These are phyloP conservation scores for Colletotrichum sp. DNA, from an alignment of 2,329 filamentous ascomycete species.

Conservation along the genomic window DNA sequence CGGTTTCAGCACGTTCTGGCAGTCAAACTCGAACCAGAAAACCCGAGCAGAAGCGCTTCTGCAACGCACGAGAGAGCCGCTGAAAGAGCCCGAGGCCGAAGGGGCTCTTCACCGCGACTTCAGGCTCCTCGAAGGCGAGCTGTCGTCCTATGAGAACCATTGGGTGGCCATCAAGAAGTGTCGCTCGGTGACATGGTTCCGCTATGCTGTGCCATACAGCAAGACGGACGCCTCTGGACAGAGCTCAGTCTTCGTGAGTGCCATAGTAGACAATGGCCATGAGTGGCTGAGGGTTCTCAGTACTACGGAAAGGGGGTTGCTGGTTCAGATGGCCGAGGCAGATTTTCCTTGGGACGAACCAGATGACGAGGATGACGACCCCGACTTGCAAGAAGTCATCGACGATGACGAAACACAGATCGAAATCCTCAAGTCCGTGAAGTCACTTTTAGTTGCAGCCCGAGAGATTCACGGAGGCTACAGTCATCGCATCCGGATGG, in stretches of 20 bases:
- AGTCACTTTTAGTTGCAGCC: conserved; percentile 37
- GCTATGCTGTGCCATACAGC: neutral
- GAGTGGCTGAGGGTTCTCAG: conserved; percentile 41
- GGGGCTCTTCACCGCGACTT: neutral
- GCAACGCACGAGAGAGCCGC: neutral
- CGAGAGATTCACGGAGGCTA: conserved; percentile 32
- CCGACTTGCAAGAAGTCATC: conserved; percentile 33
- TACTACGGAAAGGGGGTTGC: conserved; percentile 33
- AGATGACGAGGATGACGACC: conserved; percentile 17
- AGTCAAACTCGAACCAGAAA: neutral
- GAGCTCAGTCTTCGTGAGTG: conserved; percentile 4
- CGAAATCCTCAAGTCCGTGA: conserved; percentile 29
- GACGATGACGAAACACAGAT: conserved; percentile 38
- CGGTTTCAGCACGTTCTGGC: conserved; percentile 13
- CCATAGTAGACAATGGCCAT: conserved; percentile 32
- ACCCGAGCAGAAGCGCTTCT: neutral
- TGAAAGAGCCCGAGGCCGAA: neutral
- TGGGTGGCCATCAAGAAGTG: conserved; percentile 14
- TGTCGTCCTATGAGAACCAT: conserved; percentile 6
- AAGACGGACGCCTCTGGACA: neutral
- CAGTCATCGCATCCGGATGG: conserved; percentile 38
- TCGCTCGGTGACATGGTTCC: conserved; percentile 8
- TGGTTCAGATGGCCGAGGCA: conserved; percentile 41
- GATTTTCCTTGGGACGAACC: conserved; percentile 43
- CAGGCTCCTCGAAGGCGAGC: conserved; percentile 7